Base-by-base conservation (phyloP, 2,329 filamentous ascomycete species). In the Sordariomycetes sp. region DNA sequence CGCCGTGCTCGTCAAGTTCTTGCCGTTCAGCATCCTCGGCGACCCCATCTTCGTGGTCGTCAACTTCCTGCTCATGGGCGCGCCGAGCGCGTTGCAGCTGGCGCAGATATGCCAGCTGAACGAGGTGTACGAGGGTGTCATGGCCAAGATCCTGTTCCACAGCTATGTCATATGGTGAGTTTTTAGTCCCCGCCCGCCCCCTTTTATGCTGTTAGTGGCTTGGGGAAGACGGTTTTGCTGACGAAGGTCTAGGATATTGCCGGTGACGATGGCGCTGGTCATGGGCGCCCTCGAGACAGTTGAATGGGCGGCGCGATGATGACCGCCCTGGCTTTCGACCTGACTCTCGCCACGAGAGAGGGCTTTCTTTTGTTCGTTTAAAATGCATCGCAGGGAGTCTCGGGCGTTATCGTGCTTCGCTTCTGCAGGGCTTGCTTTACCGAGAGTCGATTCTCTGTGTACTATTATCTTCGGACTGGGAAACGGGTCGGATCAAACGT, bases 51-150 rank as follows among this genome's bases (percentile, higher is more conserved):
- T 99, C 71, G 86, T 99, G 64, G 90, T 99, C 64, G 94, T 99
- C 40, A 97, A 92, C 74, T 99, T 97, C 80, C 78, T 99, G 63
- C 87, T 99, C 64, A 93, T 90, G 0, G 94, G 94, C 40, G 94
- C 94, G 3, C 94, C 94, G 6, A 95, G 88, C 62, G 94, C 94
- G 28, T 78, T 99, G 62, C 94, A 99, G 74, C 76, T 99, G 67
- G 93, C 94, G 7, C 94, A 99, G 74, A 99, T 99, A 61, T 99
- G 94, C 74, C 94, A 97, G 79, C 89, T 97, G 74, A 99, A 99
- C 72, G 88, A 88, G 62, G 94, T 99, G 11, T 99, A 90, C 71
- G 93, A 97, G 77, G 85, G 87, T 20, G 90, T 94, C 54, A 97
- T 99, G 92, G 89, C 89, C 61, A 89, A 85, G 70, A 80, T 99